A percentile compares a stretch with the other conserved stretches of the same genome.
Evolutionary conservation across 208 protist genomes (phyloP).

Genomic region (Naegleria gruberi): DNA sequence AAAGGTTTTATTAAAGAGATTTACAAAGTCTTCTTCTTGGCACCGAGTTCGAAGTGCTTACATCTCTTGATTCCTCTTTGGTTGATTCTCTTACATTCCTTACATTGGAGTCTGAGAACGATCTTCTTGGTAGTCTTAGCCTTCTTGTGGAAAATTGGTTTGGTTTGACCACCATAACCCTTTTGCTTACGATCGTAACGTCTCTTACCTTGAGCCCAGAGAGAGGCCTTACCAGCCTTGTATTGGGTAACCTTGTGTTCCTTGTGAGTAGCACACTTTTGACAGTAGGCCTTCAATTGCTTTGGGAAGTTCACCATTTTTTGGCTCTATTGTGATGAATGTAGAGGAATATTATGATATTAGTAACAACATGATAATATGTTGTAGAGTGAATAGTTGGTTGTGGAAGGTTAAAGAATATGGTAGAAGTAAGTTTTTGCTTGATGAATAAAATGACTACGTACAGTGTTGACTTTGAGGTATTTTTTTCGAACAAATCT

Average conservation of each 20-base stretch:
- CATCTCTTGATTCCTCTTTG: conserved; percentile 90
- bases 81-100: conserved; percentile 84
- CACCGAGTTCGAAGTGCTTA: conserved; percentile 98
- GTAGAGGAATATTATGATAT: no score
- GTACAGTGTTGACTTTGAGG: no score
- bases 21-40: conserved; percentile 63
- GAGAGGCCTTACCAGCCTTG: conserved; percentile 96
- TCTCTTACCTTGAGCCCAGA: conserved; percentile 96
- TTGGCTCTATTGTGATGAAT: not conserved
- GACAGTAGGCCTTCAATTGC: conserved; percentile 65
- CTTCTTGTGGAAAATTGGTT: conserved; percentile 99
- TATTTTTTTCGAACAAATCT: no score
- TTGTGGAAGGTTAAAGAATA: no score
- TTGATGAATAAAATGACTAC: no score
- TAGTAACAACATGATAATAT: no score
- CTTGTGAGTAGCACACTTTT: conserved; percentile 79
- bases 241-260: conserved; percentile 98
- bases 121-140: conserved; percentile 99
- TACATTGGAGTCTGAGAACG: conserved; percentile 96
- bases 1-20: not conserved
- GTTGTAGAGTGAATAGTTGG: no score
- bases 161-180: conserved; percentile 99
- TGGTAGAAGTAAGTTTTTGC: no score
- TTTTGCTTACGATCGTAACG: conserved; percentile 99
- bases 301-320: conserved; percentile 43